Evolutionary conservation across 139 green algal species (phyloP), one percentile per base, ranked within the genome.

Genomic region (Nannochloris sp.): DNA sequence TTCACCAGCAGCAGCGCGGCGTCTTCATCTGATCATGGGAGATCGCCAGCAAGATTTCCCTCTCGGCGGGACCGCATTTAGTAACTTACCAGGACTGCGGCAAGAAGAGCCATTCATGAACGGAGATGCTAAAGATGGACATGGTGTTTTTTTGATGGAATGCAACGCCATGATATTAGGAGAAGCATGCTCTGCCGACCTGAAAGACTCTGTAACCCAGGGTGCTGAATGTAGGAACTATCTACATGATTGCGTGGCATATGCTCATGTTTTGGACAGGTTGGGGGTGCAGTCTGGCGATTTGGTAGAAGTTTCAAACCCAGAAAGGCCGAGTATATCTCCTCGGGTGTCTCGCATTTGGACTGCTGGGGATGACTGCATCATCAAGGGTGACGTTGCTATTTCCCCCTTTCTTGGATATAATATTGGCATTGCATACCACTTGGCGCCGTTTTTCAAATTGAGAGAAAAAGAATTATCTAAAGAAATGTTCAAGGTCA

Each of bases 371-470:
- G 16, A 25, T 53, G 7, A 10, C 18, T 21, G n/a, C 7, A 6
- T 53, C 11, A 53, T 25, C 7, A 21, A 18, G 15, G 16, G 46
- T 53, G 50, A 31, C 10, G 21, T 37, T 34, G 50, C 15, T 31
- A 44, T 77, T 50, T 21, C 64, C 2, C 70, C 70, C 29, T 51
- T 21, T 59, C 46, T 77, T 29, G 70, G 64, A 12, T 31, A 66
- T 58, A 77, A 77, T 60, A 44, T 77, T 34, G 70, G 64, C 0
- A 31, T 73, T 19, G 23, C 64, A 10, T 63, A 67, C 16, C 64
- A 77, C 40, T 48, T 73, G 15, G 18, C 15, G 14, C 64, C 50
- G 14, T 56, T 77, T 12, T 19, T 53, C 34, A 40, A 40, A 40
- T 11, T 40, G 34, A 40, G 34, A 11, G 34, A 40, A 12, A 40